Conservation (phyloP, 2,329 filamentous ascomycete genomes). For the Fusarium aywerte region DNA sequence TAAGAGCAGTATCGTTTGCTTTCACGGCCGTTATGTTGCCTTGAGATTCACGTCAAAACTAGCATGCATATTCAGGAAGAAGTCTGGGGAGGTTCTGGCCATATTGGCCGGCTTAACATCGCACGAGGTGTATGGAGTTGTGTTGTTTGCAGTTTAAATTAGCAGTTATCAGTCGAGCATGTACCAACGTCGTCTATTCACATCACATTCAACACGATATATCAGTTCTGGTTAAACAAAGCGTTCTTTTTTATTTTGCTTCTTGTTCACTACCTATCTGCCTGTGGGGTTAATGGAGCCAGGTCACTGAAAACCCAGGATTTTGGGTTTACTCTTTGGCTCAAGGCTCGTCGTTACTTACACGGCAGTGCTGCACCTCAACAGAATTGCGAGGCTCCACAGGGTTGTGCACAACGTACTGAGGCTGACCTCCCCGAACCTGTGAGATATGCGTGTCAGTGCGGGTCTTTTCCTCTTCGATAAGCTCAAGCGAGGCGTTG, state of each 20-base stretch:
- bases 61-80: slow-evolving; percentile 29
- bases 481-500: background rate
- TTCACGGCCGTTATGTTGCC: slow-evolving; percentile 21
- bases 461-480: background rate
- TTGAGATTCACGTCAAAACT: slow-evolving; percentile 21
- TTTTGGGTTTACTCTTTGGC: background rate
- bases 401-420: background rate
- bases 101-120: slow-evolving; percentile 14
- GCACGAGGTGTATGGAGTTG: slow-evolving; percentile 31
- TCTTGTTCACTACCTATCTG: background rate
- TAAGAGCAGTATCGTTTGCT: slow-evolving; percentile 29
- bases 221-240: background rate
- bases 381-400: background rate
- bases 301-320: background rate
- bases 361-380: background rate
- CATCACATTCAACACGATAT: background rate
- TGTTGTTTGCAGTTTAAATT: slow-evolving; percentile 20
- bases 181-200: slow-evolving; percentile 21
- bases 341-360: background rate
- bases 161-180: slow-evolving; percentile 31
- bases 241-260: background rate
- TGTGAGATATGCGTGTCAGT: background rate
- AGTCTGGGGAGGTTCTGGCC: slow-evolving; percentile 16
- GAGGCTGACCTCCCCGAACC: background rate
- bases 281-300: background rate